Evolutionary conservation across 208 protist genomes (phyloP), one percentile per base, ranked within the genome.

Genomic region (Trypanosoma cruzi): DNA sequence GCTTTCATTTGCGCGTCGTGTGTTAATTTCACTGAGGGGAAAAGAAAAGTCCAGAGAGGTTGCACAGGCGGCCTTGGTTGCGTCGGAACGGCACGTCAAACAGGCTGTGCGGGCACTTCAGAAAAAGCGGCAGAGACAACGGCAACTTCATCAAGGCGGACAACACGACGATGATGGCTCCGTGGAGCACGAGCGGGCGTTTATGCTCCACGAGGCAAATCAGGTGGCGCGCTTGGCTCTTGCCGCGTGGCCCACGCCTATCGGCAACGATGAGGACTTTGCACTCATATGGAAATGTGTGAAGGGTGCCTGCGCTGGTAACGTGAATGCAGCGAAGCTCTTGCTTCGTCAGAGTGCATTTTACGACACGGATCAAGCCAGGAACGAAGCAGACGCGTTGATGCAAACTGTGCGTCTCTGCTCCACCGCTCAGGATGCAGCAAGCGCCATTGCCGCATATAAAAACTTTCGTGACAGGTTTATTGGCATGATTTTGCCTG

Each of bases 1-100:
- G 4, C 42, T 84, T 14, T 11, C 32, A 4, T 88, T 88, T 59
- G 64, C 79, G 1, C 68, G 64, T 14, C 69, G 68, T 13, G 58
- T 87, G 42, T 46, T 92, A 16, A 14, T 26, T 16, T 77, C 78
- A 70, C 14, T 64, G 13, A 20, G 46, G 28, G 57, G 26, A 0
- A 26, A 57, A 26, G 57, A 75, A 52, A 84, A 76, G 50, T 70
- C 55, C 18, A 53, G 64, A 24, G 68, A 75, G 13, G 64, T 77
- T n/a, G 64, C 64, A 4, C 32, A 58, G 18, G 71, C 64, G 0
- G 64, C 64, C 3, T 44, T 77, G 32, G 34, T 49, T 4, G 58
- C 64, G 26, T 70, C 44, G 44, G 44, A 29, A 26, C 57, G 56
- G 13, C 11, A 40, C 6, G 72, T 85, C 32, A 52, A 58, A 22